These are phyloP conservation scores for Nannochloropsis gaditana DNA, from an alignment of 108 stramenopile genomes.

Conservation along the genomic window DNA sequence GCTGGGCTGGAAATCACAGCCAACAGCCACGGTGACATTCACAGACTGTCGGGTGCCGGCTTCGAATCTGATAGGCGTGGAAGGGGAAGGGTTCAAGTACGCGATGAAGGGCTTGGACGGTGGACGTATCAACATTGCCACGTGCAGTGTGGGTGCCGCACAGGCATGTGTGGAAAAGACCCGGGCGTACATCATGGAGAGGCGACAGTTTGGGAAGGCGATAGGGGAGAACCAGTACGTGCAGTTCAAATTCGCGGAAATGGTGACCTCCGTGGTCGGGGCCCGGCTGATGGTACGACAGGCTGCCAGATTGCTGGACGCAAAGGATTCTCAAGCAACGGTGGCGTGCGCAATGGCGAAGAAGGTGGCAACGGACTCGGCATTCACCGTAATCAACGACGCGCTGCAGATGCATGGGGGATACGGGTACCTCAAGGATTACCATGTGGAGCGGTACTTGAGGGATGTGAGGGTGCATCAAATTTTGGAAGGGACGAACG, in stretches of 20 bases:
- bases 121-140: constrained; percentile 47
- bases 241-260: constrained; percentile 56
- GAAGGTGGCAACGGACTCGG: constrained; percentile 45
- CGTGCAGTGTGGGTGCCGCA: constrained; percentile 50
- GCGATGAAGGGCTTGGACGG: constrained; percentile 56
- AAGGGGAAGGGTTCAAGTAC: constrained; percentile 52
- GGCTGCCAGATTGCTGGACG: constrained; percentile 50
- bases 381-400: constrained; percentile 48
- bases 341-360: constrained; percentile 54
- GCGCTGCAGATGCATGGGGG: constrained; percentile 57
- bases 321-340: constrained; percentile 43
- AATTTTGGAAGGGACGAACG: constrained; percentile 56
- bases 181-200: constrained; percentile 31
- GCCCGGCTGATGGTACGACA: constrained; percentile 41
- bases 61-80: constrained; percentile 40
- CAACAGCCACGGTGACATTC: constrained; percentile 41
- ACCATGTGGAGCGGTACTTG: constrained; percentile 50
- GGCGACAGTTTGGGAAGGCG: constrained; percentile 54
- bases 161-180: constrained; percentile 36
- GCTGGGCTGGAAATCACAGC: constrained; percentile 53
- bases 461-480: constrained; percentile 54
- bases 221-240: constrained; percentile 42
- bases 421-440: constrained; percentile 50
- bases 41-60: constrained; percentile 53
- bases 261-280: constrained; percentile 38